A percentile compares a stretch with the other conserved stretches of the same genome.
Conservation (phyloP, 2,329 filamentous ascomycete species). For the Fusarium proliferatum region DNA sequence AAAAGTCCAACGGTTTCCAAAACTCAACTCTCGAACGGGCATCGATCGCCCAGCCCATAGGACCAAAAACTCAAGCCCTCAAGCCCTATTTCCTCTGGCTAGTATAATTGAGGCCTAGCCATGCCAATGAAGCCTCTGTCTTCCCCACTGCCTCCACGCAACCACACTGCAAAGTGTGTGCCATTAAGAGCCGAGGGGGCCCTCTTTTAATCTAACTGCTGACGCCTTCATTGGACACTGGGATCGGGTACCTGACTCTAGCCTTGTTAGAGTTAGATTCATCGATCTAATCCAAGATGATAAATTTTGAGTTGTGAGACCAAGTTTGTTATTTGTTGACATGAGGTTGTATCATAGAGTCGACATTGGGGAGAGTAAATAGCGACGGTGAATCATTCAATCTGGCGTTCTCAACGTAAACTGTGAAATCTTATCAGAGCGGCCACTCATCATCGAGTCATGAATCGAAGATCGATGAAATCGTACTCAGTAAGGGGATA, state of each 20-base stretch:
- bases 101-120: conserved; percentile 26
- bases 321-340: conserved; percentile 29
- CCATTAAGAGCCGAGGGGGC: conserved; percentile 5
- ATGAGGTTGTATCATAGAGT: conserved; percentile 32
- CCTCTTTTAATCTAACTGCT: conserved; percentile 33
- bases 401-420: neutral
- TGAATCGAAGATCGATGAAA: neutral
- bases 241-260: conserved; percentile 40
- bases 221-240: conserved; percentile 17
- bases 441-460: neutral
- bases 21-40: conserved; percentile 26
- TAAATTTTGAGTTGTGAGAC: conserved; percentile 29
- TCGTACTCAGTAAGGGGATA: neutral
- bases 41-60: conserved; percentile 13
- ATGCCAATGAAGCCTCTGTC: conserved; percentile 21
- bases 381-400: conserved; percentile 14
- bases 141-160: conserved; percentile 29
- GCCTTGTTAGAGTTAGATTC: conserved; percentile 25
- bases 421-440: neutral
- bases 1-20: conserved; percentile 31
- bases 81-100: conserved; percentile 30
- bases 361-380: conserved; percentile 12
- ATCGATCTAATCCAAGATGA: conserved; percentile 30
- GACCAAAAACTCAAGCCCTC: conserved; percentile 8
- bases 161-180: conserved; percentile 3